Conservation (phyloP, 305 asterid species). For the Solanum chacoense region DNA sequence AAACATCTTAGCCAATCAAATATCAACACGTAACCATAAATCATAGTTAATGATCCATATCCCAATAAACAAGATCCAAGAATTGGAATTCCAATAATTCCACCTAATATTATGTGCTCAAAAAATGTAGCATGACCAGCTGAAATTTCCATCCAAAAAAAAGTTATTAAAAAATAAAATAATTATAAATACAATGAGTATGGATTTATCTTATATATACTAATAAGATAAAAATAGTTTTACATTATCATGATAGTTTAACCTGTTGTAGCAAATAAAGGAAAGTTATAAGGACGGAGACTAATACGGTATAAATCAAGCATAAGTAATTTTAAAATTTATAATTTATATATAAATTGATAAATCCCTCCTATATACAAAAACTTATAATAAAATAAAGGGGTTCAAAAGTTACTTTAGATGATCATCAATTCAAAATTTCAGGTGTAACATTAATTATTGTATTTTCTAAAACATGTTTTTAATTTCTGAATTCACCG, state of each 20-base stretch:
- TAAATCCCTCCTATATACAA: background rate
- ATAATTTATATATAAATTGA: background rate
- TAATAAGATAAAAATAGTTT: background rate
- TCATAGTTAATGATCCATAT: conserved; percentile 56
- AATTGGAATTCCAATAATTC: conserved; percentile 59
- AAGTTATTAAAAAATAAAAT: background rate
- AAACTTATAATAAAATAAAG: too few relatives aligned
- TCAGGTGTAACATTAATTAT: background rate
- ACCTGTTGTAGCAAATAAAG: background rate
- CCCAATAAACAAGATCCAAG: conserved; percentile 48
- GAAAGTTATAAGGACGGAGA: background rate
- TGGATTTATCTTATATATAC: background rate
- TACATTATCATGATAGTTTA: background rate
- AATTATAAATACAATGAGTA: background rate
- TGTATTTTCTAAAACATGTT: background rate
- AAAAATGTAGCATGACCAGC: conserved; percentile 70
- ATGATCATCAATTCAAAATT: background rate
- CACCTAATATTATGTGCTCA: conserved; percentile 54
- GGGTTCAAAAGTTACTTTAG: background rate
- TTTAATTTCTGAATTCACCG: background rate
- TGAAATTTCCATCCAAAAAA: conserved; percentile 14
- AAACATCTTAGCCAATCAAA: conserved; percentile 69
- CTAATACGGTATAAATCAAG: background rate
- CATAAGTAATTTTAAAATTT: background rate
- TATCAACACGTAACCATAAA: conserved; percentile 46